Evolutionary conservation across 2,329 filamentous ascomycete genomes (phyloP), one percentile per base, ranked within the genome.

Genomic region (Paecilomyces dactylethromorphus): DNA sequence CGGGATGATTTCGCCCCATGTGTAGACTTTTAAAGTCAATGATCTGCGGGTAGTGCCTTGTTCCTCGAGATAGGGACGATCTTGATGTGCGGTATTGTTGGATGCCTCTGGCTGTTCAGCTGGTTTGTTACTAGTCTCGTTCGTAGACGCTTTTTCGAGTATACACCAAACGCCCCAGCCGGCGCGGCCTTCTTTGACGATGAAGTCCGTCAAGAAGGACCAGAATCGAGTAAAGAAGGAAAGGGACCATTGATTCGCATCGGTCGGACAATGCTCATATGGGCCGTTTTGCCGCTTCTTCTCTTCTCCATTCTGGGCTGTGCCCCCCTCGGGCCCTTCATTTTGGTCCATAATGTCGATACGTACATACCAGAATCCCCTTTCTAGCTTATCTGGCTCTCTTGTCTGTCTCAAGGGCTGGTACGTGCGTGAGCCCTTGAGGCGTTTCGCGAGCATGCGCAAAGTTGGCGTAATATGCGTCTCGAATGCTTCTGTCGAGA

Each of bases 341-440:
- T 24, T 29, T 21, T 8, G n/a, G 39, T 3, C 6, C 18, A 18
- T n/a, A 8, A 95, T 75, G 54, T 85, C 84, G 15, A 86, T 81
- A 5, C 77, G 77, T 3, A 96, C 66, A 2, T 79, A 71, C 92
- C 92, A 97, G 72, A 89, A 86, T 0, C 92, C 92, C 15, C 92
- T 82, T 70, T 96, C 91, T 39, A 88, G 82, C 0, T 75, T 73
- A 2, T 80, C 74, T 1, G 88, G 74, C 0, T 72, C 68, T 3
- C 87, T 78, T 1, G 74, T 74, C 56, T 83, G 78, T 1, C 73
- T 62, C 4, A 66, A 63, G 0, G 87, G 86, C 3, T 72, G 77
- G 71, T 84, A 90, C 3, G 82, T 80, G 2, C 77, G 78, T 0
- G 74, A 63, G 3, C 86, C 74, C 15, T 82, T 78, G 26, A 84